Evolutionary conservation across 2,329 filamentous ascomycete species (phyloP).

Genomic region (Dactylonectria estremocensis): DNA sequence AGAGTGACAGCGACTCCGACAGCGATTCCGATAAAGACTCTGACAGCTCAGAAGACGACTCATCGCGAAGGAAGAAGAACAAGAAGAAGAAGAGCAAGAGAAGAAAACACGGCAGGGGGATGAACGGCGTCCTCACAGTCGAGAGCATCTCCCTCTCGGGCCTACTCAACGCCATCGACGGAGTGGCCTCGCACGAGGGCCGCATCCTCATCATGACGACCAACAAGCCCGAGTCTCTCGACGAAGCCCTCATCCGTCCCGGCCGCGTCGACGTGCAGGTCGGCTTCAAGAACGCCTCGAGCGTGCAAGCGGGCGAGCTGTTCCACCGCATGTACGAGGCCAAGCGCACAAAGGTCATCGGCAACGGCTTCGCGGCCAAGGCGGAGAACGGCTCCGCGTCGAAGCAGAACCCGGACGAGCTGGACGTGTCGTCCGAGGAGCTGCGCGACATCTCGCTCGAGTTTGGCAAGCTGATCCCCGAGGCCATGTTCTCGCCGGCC

Average conservation of each 20-base stretch:
- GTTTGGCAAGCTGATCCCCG: constrained; percentile 69
- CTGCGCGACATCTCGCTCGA: constrained; percentile 61
- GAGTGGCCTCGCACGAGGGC: constrained; percentile 84
- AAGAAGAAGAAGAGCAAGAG: constrained; percentile 36
- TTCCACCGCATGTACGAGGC: constrained; percentile 74
- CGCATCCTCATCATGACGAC: constrained; percentile 88
- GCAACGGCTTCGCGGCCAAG: constrained; percentile 22
- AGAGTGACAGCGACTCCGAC: constrained; percentile 38
- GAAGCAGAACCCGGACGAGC: constrained; percentile 41
- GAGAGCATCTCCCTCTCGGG: constrained; percentile 81
- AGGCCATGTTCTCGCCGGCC: constrained; percentile 69
- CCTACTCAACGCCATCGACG: constrained; percentile 87
- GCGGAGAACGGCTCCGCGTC: constrained; percentile 14
- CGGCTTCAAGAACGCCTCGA: constrained; percentile 73
- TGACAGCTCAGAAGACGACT: constrained; percentile 45
- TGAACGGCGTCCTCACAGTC: constrained; percentile 39
- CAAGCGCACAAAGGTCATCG: constrained; percentile 40
- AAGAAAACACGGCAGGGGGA: constrained; percentile 35
- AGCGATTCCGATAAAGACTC: constrained; percentile 41
- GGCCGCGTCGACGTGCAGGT: constrained; percentile 82
- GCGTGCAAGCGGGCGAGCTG: constrained; percentile 68
- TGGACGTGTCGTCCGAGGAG: constrained; percentile 56
- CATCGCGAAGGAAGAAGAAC: constrained; percentile 38
- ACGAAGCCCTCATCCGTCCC: constrained; percentile 81
- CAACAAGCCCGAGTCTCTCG: constrained; percentile 81